These are phyloP conservation scores for Syncephalastrum monosporum DNA, from an alignment of 371 early-diverging fungal species.

Conservation along the genomic window DNA sequence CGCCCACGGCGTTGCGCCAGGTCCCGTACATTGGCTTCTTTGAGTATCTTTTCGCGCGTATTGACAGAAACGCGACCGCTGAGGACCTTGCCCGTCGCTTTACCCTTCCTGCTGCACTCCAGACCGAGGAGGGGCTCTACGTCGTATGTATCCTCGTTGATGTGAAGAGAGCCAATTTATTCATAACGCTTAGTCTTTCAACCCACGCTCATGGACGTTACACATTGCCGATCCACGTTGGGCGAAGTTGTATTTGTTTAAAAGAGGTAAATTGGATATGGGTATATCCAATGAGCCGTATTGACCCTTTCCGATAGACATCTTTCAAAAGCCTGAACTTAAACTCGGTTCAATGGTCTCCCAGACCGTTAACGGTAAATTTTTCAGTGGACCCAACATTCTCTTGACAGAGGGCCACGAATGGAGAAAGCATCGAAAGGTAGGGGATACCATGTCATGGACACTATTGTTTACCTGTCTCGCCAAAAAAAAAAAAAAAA, in stretches of 20 bases:
- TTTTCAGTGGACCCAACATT: conserved; percentile 22
- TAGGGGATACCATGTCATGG: background rate
- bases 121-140: conserved; percentile 8
- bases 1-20: conserved; percentile 11
- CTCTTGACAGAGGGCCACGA: conserved; percentile 17
- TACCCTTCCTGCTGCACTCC: conserved; percentile 2
- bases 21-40: conserved; percentile 12
- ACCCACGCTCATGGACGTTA: conserved; percentile 19
- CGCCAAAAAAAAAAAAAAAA: no score
- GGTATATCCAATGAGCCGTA: background rate
- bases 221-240: conserved; percentile 19
- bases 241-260: conserved; percentile 13
- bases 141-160: conserved; percentile 1
- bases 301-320: conserved; percentile 11
- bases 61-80: conserved; percentile 2
- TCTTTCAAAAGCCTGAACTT: conserved; percentile 17
- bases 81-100: conserved; percentile 3
- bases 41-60: background rate
- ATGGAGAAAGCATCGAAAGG: conserved; percentile 29
- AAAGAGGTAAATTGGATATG: conserved; percentile 10
- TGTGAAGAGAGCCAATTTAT: no score
- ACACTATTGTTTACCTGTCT: no score
- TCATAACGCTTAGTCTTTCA: conserved; percentile 1
- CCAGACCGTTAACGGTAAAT: conserved; percentile 12
- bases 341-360: background rate